Evolutionary conservation across 2,329 filamentous ascomycete species (phyloP).

Genomic region (Zopfia rhizophila): DNA sequence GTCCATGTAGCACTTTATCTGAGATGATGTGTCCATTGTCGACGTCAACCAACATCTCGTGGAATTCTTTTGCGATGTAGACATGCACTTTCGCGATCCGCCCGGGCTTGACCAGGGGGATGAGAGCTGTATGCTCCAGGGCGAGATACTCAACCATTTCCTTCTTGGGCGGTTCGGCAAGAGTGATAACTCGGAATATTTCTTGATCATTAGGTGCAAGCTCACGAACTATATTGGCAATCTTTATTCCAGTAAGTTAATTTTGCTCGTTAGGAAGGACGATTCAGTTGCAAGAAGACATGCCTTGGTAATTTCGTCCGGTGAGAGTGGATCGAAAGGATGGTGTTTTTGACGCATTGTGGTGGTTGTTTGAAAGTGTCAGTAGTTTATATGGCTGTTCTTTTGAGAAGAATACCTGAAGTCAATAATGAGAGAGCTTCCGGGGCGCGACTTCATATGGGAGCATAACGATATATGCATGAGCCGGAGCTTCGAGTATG

Average conservation of each 20-base stretch:
- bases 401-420: no score
- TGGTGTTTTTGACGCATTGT: no score
- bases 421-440: no score
- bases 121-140: conserved; percentile 49
- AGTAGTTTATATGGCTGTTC: no score
- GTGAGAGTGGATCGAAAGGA: conserved; percentile 19
- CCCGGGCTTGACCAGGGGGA: conserved; percentile 31
- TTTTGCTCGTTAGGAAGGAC: neutral
- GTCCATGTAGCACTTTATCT: conserved; percentile 51
- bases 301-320: conserved; percentile 14
- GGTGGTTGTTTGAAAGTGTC: no score
- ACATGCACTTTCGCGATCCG: conserved; percentile 56
- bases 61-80: conserved; percentile 45
- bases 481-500: no score
- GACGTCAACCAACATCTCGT: conserved; percentile 46
- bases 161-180: conserved; percentile 63
- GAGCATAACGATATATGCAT: no score
- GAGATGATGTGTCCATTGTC: conserved; percentile 24
- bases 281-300: no score
- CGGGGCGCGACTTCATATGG: no score
- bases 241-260: conserved; percentile 16
- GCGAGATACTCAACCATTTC: conserved; percentile 60
- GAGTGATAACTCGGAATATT: conserved; percentile 63
- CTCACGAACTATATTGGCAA: conserved; percentile 47
- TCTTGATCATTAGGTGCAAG: conserved; percentile 44